A percentile compares a stretch with the other conserved stretches of the same genome.
These are phyloP conservation scores for Spathaspora girioi DNA, from an alignment of 805 yeast genomes.

Conservation along the genomic window DNA sequence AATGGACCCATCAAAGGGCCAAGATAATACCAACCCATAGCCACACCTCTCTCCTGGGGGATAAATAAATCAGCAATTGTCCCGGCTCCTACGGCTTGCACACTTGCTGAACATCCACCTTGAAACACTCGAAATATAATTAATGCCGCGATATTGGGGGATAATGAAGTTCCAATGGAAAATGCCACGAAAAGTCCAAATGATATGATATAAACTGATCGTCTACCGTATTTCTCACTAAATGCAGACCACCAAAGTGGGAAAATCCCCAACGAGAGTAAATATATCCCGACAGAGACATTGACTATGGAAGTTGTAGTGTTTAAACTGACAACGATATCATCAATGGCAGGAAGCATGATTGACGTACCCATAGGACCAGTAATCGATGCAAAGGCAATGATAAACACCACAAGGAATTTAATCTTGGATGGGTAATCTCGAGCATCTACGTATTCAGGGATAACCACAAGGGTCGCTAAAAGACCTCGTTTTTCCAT, in stretches of 20 bases:
- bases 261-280: conserved; percentile 69
- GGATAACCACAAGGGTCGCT: conserved; percentile 47
- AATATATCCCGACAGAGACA: conserved; percentile 75
- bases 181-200: conserved; percentile 62
- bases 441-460: conserved; percentile 74
- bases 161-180: conserved; percentile 66
- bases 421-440: conserved; percentile 53
- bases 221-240: conserved; percentile 71
- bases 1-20: conserved; percentile 84
- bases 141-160: conserved; percentile 57
- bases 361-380: conserved; percentile 92
- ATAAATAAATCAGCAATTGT: conserved; percentile 72
- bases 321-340: conserved; percentile 49
- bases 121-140: conserved; percentile 67
- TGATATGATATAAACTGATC: conserved; percentile 68
- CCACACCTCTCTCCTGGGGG: conserved; percentile 68
- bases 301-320: conserved; percentile 63
- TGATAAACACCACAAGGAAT: conserved; percentile 52
- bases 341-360: conserved; percentile 71
- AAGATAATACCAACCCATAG: conserved; percentile 75
- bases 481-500: conserved; percentile 57
- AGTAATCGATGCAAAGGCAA: conserved; percentile 70
- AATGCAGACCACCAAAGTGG: conserved; percentile 90
- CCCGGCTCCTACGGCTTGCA: conserved; percentile 88
- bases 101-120: conserved; percentile 83